Evolutionary conservation across 1,284 basidiomycete genomes (phyloP).

Genomic region (Cryptococcus wingfieldii): DNA sequence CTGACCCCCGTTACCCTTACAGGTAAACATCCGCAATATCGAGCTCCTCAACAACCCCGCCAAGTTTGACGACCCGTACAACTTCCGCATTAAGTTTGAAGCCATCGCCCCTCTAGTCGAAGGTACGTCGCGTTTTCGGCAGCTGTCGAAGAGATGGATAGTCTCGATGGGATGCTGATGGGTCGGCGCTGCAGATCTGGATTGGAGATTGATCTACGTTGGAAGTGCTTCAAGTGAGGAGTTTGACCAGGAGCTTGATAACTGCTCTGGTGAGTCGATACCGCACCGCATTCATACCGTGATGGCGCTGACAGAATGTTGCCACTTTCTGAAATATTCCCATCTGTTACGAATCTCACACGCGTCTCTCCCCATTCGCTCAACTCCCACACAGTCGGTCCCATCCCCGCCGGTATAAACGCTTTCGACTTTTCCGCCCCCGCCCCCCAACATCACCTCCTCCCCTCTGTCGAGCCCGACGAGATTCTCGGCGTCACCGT

Average conservation of each 20-base stretch:
- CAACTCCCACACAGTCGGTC: slow-evolving; percentile 60
- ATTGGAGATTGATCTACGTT: slow-evolving; percentile 97
- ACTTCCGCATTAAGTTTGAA: slow-evolving; percentile 95
- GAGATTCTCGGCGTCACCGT: slow-evolving; percentile 73
- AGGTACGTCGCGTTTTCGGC: slow-evolving; percentile 53
- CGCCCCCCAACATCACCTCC: slow-evolving; percentile 67
- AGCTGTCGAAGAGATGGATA: background rate
- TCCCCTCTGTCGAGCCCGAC: slow-evolving; percentile 59
- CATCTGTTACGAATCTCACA: background rate
- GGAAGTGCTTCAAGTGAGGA: slow-evolving; percentile 87
- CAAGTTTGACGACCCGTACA: slow-evolving; percentile 82
- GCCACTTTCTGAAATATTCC: background rate
- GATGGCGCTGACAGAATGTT: no score
- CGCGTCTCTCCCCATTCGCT: no score
- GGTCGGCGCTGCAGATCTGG: slow-evolving; percentile 67
- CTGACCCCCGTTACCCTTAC: background rate
- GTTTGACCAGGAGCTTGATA: slow-evolving; percentile 92
- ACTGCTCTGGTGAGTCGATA: slow-evolving; percentile 63
- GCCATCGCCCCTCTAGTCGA: slow-evolving; percentile 90
- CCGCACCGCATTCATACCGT: no score
- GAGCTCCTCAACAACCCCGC: slow-evolving; percentile 90
- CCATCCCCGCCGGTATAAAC: slow-evolving; percentile 90
- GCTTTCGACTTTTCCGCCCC: slow-evolving; percentile 89
- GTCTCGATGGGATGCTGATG: background rate
- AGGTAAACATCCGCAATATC: slow-evolving; percentile 53